These are phyloP conservation scores for Datisca glomerata DNA, from an alignment of 306 rosid species.

Conservation along the genomic window DNA sequence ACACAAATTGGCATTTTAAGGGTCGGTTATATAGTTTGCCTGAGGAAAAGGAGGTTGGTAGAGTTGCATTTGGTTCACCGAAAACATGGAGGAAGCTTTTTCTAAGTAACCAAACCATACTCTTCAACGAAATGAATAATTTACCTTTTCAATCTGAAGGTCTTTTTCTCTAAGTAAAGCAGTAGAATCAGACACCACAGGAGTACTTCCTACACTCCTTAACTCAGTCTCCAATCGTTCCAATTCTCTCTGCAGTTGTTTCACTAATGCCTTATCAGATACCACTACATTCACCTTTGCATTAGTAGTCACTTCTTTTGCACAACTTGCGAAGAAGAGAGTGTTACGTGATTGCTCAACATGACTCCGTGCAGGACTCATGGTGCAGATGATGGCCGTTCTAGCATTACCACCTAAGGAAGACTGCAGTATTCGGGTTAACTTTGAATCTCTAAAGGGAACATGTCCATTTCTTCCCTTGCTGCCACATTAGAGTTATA, in stretches of 20 bases:
- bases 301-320: constrained; percentile 89
- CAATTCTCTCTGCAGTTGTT: constrained; percentile 81
- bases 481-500: constrained; percentile 29
- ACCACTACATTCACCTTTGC: constrained; percentile 88
- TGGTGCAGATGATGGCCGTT: constrained; percentile 87
- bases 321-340: constrained; percentile 85
- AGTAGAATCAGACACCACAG: constrained; percentile 43
- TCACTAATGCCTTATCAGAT: constrained; percentile 90
- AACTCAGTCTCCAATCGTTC: constrained; percentile 83
- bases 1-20: no score
- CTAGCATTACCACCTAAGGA: constrained; percentile 90
- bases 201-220: constrained; percentile 40
- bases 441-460: constrained; percentile 82
- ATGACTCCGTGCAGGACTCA: constrained; percentile 86
- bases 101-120: not conserved
- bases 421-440: constrained; percentile 88
- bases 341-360: constrained; percentile 92
- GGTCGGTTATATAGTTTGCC: no score
- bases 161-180: constrained; percentile 70
- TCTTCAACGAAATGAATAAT: not conserved
- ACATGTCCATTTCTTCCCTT: constrained; percentile 80
- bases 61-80: no score
- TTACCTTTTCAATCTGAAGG: constrained; percentile 78
- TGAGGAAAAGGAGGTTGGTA: no score
- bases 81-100: not conserved